Base-by-base conservation (phyloP, 1,139 yeast species). In the Lodderomyces margitis region DNA sequence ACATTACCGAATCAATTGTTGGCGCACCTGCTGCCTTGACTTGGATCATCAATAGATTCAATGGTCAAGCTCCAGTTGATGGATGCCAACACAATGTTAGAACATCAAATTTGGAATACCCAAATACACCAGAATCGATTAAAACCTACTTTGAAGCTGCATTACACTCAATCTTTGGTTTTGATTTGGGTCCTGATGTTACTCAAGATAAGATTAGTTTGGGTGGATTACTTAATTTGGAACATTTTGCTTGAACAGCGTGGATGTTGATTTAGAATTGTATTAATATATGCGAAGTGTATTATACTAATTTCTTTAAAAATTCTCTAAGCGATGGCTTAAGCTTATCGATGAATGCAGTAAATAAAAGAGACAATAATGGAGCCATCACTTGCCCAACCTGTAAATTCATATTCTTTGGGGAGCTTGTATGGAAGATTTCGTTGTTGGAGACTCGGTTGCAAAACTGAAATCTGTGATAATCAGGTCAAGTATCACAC, bases 1-100 rank as follows among this genome's bases (percentile, higher is more conserved):
- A 64, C 45, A 36, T 59, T 23, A 45, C 57, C 6, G 68, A 61
- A 44, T 32, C 51, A 7, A 30, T 51, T 12, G 52, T 55, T 36
- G 69, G 70, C 10, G 51, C 56, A 31, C 66, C 66, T 7, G 67
- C 68, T 1, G 68, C 60, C 2, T 44, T 61, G 15, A 56, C 58
- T 3, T 64, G 68, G 68, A 34, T 61, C 2, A 39, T 50, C 17
- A 46, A 48, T 17, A 47, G 49, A 21, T 47, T 57, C 27, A 43
- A 49, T 4, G 67, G 66, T n/a, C 47, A 36, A 5, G 24, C 39
- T 3, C 52, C 66, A 3, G 61, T 62, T 11, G 24, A 50, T n/a
- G 70, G 71, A 2, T 66, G 70, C 43, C 38, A 46, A 23, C 51
- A 47, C 15, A 55, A 57, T 1, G 46, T 40, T 7, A 48, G 68